Evolutionary conservation across 805 yeast species (phyloP).

Genomic region (Schwanniomyces vanrijiae): DNA sequence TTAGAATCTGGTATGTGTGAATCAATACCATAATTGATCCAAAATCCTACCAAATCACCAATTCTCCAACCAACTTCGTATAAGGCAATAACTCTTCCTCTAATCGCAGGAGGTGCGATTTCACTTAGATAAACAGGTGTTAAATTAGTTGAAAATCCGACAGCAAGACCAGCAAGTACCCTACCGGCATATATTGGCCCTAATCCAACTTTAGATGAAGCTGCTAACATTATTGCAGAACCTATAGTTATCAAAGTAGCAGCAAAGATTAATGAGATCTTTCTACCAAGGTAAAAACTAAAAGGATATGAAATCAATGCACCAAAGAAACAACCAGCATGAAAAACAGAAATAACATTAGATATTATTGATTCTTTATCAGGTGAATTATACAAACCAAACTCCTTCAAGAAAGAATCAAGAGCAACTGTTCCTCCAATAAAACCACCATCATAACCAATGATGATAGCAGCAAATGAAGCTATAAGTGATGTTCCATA

Average conservation of each 20-base stretch:
- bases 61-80: constrained; percentile 41
- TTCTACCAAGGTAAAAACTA: constrained; percentile 33
- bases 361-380: constrained; percentile 25
- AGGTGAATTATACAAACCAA: constrained; percentile 23
- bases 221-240: constrained; percentile 37
- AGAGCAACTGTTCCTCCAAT: constrained; percentile 42
- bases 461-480: constrained; percentile 39
- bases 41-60: constrained; percentile 40
- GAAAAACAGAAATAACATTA: constrained; percentile 39
- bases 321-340: constrained; percentile 41
- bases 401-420: constrained; percentile 29
- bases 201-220: constrained; percentile 23
- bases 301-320: constrained; percentile 37
- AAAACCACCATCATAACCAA: constrained; percentile 42
- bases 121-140: constrained; percentile 38
- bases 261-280: constrained; percentile 29
- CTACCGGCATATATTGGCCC: constrained; percentile 40
- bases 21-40: constrained; percentile 36
- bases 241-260: constrained; percentile 34
- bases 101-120: constrained; percentile 34
- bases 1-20: constrained; percentile 21
- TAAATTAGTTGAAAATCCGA: constrained; percentile 36
- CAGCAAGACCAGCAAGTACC: constrained; percentile 35
- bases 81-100: constrained; percentile 31
- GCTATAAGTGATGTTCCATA: constrained; percentile 37